Conservation (phyloP, 1,284 basidiomycete species). For the Exsudoporus floridanus region DNA sequence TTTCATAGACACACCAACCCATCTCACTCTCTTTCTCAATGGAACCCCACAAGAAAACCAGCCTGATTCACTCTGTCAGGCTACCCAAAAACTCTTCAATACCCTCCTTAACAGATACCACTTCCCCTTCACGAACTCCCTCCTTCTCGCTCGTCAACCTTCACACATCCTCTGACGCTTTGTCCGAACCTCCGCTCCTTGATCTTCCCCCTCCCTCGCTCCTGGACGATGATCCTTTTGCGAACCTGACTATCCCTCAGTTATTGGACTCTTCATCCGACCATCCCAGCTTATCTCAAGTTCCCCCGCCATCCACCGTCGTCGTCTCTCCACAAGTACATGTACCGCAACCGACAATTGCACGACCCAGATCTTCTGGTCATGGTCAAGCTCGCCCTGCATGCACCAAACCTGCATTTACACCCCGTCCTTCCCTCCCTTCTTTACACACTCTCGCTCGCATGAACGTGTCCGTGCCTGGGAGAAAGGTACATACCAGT, state of each 20-base stretch:
- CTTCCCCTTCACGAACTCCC: conserved; percentile 7
- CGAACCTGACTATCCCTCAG: conserved; percentile 36
- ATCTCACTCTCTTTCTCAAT: conserved; percentile 11
- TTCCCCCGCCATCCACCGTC: conserved; percentile 19
- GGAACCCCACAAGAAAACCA: conserved; percentile 13
- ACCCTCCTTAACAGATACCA: not conserved
- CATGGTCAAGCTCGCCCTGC: conserved; percentile 50
- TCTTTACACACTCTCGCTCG: conserved; percentile 58
- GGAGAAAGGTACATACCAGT: conserved; percentile 54
- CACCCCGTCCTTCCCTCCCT: conserved; percentile 62
- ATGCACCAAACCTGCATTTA: conserved; percentile 57
- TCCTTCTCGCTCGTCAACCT: conserved; percentile 5
- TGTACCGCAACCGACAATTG: conserved; percentile 12
- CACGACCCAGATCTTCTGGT: conserved; percentile 38
- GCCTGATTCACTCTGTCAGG: conserved; percentile 6
- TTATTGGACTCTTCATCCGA: conserved; percentile 11
- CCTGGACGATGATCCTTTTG: conserved; percentile 71
- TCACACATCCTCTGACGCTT: conserved; percentile 17
- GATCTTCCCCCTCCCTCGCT: conserved; percentile 26
- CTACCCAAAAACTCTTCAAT: conserved; percentile 51
- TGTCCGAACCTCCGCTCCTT: not conserved
- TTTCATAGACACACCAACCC: not conserved
- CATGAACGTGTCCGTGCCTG: conserved; percentile 49
- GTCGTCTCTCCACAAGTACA: conserved; percentile 16
- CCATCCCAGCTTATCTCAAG: conserved; percentile 24